phyloP scores from a whole-genome alignment of 306 rosid genomes.

The Vigna angularis region DNA sequence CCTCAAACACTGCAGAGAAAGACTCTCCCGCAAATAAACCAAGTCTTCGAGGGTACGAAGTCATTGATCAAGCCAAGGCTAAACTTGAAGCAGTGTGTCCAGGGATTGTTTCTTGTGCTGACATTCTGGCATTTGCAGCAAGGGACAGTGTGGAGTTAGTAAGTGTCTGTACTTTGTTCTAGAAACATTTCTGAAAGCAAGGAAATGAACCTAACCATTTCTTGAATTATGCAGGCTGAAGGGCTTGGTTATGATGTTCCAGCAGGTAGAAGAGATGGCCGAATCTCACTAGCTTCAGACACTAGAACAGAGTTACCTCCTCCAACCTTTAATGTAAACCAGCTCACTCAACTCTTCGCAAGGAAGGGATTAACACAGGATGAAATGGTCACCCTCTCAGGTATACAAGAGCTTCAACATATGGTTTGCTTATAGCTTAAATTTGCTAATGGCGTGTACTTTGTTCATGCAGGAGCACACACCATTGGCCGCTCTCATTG shows the following conservation, averaged over 20 bases:
- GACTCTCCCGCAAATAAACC: constrained; percentile 77
- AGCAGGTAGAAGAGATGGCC: constrained; percentile 87
- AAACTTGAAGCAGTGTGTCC: constrained; percentile 66
- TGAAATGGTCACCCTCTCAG: constrained; percentile 83
- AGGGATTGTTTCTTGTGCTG: constrained; percentile 78
- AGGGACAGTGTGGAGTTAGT: constrained; percentile 73
- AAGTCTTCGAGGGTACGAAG: constrained; percentile 71
- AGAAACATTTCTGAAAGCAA: constrained; percentile 27
- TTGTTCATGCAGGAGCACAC: constrained; percentile 66
- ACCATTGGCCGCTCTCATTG: constrained; percentile 81
- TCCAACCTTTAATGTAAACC: constrained; percentile 62
- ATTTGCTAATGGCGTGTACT: neutral
- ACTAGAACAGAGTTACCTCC: constrained; percentile 63
- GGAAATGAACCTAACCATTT: constrained; percentile 33
- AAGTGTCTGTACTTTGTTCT: constrained; percentile 43
- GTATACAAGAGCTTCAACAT: constrained; percentile 43
- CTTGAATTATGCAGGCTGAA: constrained; percentile 54
- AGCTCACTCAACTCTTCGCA: constrained; percentile 65
- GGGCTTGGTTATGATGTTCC: constrained; percentile 78
- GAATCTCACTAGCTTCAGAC: constrained; percentile 65
- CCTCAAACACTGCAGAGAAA: constrained; percentile 70
- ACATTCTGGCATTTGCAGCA: constrained; percentile 79
- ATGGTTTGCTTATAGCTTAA: constrained; percentile 1
- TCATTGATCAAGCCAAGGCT: constrained; percentile 77
- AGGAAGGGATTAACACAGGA: constrained; percentile 74